A percentile compares a stretch with the other conserved stretches of the same genome.
phyloP scores from a whole-genome alignment of 495 filamentous ascomycete species.

The Penicillium herquei region DNA sequence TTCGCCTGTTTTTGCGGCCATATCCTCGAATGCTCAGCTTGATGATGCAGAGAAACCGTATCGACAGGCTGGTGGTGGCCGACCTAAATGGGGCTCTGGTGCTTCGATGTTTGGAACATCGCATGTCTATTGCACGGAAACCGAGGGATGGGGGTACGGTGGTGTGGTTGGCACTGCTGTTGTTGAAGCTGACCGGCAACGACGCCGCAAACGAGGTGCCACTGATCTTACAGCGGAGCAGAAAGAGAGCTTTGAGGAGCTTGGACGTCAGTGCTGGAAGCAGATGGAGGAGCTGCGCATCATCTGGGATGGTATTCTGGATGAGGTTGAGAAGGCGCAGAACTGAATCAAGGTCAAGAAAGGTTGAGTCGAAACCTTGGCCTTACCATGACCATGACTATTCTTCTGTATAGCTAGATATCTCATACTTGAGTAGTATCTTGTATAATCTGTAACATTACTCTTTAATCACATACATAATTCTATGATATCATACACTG shows the following conservation, averaged over 20 bases:
- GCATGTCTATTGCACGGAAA: constrained; percentile 67
- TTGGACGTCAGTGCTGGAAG: constrained; percentile 72
- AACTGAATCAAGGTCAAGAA: not conserved
- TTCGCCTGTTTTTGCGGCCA: constrained; percentile 74
- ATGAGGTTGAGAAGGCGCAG: constrained; percentile 31
- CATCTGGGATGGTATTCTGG: constrained; percentile 70
- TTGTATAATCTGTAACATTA: too few species aligned
- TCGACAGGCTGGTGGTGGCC: constrained; percentile 44
- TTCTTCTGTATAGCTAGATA: not conserved
- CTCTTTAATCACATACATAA: too few species aligned
- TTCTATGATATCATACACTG: too few species aligned
- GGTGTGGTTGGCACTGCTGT: constrained; percentile 58
- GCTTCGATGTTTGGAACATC: constrained; percentile 56
- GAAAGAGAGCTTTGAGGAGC: constrained; percentile 67
- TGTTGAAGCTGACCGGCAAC: constrained; percentile 43
- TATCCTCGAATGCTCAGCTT: constrained; percentile 64
- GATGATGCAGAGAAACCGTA: constrained; percentile 57
- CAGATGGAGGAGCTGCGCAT: constrained; percentile 80
- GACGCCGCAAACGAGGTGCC: constrained; percentile 56
- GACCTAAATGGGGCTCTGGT: constrained; percentile 82
- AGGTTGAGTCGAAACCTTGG: not conserved
- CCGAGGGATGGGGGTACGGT: constrained; percentile 82
- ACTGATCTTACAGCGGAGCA: constrained; percentile 61
- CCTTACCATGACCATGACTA: too few species aligned
- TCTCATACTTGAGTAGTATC: too few species aligned